phyloP scores from a whole-genome alignment of 345 rosid species.

The Bruguiera gymnorhiza region DNA sequence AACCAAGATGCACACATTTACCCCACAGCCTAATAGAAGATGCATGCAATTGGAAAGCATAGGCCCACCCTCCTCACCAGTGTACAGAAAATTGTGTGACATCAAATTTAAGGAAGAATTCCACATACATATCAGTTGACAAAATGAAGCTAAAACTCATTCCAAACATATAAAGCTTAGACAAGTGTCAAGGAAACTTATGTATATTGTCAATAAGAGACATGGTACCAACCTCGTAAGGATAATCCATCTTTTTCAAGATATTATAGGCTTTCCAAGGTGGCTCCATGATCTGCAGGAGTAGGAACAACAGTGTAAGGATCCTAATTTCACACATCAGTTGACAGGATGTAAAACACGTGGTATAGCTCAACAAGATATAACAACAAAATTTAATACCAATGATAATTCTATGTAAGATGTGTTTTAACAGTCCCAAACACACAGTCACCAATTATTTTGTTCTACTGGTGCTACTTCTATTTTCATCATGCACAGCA shows the following conservation, averaged over 20 bases:
- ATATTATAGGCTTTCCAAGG: constrained; percentile 87
- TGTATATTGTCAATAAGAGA: constrained; percentile 1
- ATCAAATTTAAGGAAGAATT: background rate
- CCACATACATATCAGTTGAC: background rate
- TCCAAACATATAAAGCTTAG: background rate
- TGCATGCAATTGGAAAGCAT: background rate
- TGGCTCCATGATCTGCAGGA: constrained; percentile 85
- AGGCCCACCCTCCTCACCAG: background rate
- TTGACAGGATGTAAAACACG: background rate
- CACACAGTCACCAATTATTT: no score
- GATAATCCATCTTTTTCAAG: constrained; percentile 87
- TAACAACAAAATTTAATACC: background rate
- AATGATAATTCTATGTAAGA: no score
- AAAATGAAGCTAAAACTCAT: background rate
- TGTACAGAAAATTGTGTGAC: background rate
- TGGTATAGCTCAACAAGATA: background rate
- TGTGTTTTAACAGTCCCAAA: no score
- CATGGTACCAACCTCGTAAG: constrained; percentile 63
- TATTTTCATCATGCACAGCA: no score
- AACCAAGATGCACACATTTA: background rate
- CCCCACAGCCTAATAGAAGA: background rate
- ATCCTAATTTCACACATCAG: background rate
- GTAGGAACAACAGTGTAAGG: background rate
- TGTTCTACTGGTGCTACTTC: no score
- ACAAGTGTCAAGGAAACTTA: constrained; percentile 1